These are phyloP conservation scores for Teratosphaeria nubilosa DNA, from an alignment of 2,329 filamentous ascomycete species.

Conservation along the genomic window DNA sequence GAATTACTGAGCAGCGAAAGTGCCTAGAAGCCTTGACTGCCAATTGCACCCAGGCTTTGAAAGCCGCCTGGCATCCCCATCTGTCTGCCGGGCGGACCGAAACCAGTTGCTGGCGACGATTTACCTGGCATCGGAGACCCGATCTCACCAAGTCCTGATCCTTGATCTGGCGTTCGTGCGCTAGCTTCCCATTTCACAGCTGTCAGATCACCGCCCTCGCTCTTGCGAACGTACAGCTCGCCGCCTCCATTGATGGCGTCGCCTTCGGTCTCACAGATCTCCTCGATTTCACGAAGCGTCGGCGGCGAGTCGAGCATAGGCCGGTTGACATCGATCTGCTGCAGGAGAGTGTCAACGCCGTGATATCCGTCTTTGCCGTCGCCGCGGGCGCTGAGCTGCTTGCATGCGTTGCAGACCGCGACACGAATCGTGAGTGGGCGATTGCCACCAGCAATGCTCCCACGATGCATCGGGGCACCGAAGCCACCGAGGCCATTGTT, in stretches of 20 bases:
- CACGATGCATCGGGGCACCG: constrained; percentile 38
- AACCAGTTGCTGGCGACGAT: constrained; percentile 26
- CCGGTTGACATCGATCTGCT: constrained; percentile 56
- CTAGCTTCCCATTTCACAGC: constrained; percentile 35
- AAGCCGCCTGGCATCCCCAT: constrained; percentile 12
- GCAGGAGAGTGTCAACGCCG: constrained; percentile 52
- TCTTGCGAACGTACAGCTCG: constrained; percentile 61
- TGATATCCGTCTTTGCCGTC: constrained; percentile 55
- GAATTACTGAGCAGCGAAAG: background rate
- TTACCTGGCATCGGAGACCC: constrained; percentile 37
- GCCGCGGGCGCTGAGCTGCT: constrained; percentile 42
- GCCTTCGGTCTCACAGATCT: constrained; percentile 85
- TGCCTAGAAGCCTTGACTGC: constrained; percentile 4
- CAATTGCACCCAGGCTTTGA: constrained; percentile 17
- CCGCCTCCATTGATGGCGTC: constrained; percentile 79
- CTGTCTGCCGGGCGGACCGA: constrained; percentile 20
- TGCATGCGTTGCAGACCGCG: constrained; percentile 70
- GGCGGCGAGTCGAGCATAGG: constrained; percentile 47
- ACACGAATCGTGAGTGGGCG: constrained; percentile 60
- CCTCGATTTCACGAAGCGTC: constrained; percentile 59
- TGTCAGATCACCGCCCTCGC: constrained; percentile 19
- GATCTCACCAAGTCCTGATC: constrained; percentile 33
- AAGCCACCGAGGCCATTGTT: constrained; percentile 42
- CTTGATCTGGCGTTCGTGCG: constrained; percentile 20
- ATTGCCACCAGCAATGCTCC: constrained; percentile 14